Evolutionary conservation across 169 alveolate species (phyloP), one percentile per base, ranked within the genome.

Genomic region (Theileria orientalis): DNA sequence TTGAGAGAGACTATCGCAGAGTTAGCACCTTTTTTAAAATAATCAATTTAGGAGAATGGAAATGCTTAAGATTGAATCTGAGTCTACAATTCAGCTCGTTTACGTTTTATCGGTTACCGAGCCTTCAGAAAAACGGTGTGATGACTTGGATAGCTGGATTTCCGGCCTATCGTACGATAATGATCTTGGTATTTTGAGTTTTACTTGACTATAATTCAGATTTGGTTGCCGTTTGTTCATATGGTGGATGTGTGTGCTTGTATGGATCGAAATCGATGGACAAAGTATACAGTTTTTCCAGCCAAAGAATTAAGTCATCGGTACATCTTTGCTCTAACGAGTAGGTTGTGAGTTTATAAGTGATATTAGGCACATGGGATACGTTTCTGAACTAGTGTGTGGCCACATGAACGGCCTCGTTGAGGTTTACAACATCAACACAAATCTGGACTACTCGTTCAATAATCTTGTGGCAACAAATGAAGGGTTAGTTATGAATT

Each of bases 1-100:
- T 71, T 79, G 56, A 21, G 87, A 35, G 59, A 72, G 11, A 62
- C 87, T 1, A 59, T 79, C 42, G 61, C 87, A 41, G 87, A 79
- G 87, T 79, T 16, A 16, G 76, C 33, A 0, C 41, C n/a, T 14
- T 14, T 11, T n/a, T 14, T 49, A 67, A 57, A 35, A 70, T 47
- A 37, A 8, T 40, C 23, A 8, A 9, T 19, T 8, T 35, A 79
- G 87, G 35, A 73, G 57, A 42, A 56, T 79, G 40, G 83, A 69
- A 19, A 35, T 59, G 35, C 67, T 19, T 30, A 42, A 71, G 11
- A 66, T 79, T 5, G 41, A 71, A 52, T 73, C 87, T 21, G 87
- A 79, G 29, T 42, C 83, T 42, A 72, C 83, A 6, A 63, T 79
- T 35, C 61, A 71, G 32, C 57, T 79, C 6, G 70, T 66, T 3